Percentiles rank a stretch among this genome's conserved stretches.
These are phyloP conservation scores for Fusarium euwallaceae DNA, from an alignment of 2,329 filamentous ascomycete genomes.

Conservation along the genomic window DNA sequence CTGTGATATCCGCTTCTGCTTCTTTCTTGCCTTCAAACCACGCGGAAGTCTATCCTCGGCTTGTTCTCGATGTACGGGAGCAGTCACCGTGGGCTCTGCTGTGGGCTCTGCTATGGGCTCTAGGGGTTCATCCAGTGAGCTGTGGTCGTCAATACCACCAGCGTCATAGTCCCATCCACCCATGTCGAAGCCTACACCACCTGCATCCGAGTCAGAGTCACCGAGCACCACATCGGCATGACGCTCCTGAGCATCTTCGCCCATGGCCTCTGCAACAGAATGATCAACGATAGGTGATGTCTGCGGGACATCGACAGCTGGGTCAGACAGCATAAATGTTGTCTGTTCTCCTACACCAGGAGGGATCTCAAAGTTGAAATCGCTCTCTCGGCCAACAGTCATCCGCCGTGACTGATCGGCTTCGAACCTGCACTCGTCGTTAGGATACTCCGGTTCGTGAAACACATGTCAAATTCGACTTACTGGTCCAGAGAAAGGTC, in stretches of 20 bases:
- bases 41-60: constrained; percentile 31
- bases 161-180: constrained; percentile 36
- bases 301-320: constrained; percentile 44
- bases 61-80: constrained; percentile 6
- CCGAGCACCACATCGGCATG: constrained; percentile 22
- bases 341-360: constrained; percentile 62
- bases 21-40: constrained; percentile 45
- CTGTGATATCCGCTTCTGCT: constrained; percentile 68
- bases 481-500: constrained; percentile 62
- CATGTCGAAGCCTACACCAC: constrained; percentile 31
- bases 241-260: constrained; percentile 29
- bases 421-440: constrained; percentile 49
- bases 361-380: constrained; percentile 65
- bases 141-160: constrained; percentile 41
- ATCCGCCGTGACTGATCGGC: constrained; percentile 57
- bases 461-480: not conserved
- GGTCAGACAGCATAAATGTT: constrained; percentile 63
- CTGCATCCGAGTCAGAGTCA: constrained; percentile 39
- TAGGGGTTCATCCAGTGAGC: constrained; percentile 40
- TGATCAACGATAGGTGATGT: constrained; percentile 46
- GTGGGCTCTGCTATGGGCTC: constrained; percentile 21
- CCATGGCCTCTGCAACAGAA: constrained; percentile 37
- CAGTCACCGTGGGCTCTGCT: constrained; percentile 22
- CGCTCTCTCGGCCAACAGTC: constrained; percentile 61
- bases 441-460: not conserved